A percentile compares a stretch with the other conserved stretches of the same genome.
phyloP scores from a whole-genome alignment of 768 basidiomycete genomes.

The Tulasnella sp. region DNA sequence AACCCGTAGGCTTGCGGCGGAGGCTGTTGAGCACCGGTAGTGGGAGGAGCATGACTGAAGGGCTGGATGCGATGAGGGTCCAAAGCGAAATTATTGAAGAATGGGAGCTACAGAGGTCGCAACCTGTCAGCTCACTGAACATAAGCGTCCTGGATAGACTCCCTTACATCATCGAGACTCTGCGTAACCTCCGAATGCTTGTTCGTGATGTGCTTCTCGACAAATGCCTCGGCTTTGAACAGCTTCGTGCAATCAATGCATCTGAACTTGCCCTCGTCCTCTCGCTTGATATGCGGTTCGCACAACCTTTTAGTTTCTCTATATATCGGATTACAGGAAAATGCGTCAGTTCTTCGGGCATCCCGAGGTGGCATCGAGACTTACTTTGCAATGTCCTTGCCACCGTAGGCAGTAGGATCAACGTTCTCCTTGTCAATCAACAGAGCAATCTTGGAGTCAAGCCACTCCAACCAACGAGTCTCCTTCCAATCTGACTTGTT shows the following conservation, averaged over 20 bases:
- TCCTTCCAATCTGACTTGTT: not conserved
- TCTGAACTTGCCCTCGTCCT: conserved; percentile 93
- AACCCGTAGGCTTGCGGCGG: conserved; percentile 82
- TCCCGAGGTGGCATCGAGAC: conserved; percentile 23
- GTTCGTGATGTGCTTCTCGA: conserved; percentile 93
- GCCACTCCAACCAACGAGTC: conserved; percentile 74
- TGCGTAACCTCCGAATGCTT: conserved; percentile 86
- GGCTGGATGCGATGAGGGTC: conserved; percentile 90
- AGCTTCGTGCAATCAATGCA: conserved; percentile 96
- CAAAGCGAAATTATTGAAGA: conserved; percentile 92
- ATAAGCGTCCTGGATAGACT: not conserved
- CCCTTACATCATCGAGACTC: conserved; percentile 67
- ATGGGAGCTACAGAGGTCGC: conserved; percentile 47
- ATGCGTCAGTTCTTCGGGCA: not conserved
- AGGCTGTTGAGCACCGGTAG: conserved; percentile 57
- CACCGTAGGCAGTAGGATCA: conserved; percentile 81
- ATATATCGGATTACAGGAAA: conserved; percentile 13
- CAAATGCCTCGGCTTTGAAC: conserved; percentile 94
- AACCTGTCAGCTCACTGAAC: not conserved
- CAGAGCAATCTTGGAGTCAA: conserved; percentile 76
- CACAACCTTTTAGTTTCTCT: conserved; percentile 76
- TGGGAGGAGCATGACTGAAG: conserved; percentile 63
- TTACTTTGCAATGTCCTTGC: conserved; percentile 82
- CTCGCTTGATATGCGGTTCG: conserved; percentile 78
- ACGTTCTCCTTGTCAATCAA: conserved; percentile 67